phyloP scores from a whole-genome alignment of 805 yeast genomes.

The Naumovozyma dairenensis region DNA sequence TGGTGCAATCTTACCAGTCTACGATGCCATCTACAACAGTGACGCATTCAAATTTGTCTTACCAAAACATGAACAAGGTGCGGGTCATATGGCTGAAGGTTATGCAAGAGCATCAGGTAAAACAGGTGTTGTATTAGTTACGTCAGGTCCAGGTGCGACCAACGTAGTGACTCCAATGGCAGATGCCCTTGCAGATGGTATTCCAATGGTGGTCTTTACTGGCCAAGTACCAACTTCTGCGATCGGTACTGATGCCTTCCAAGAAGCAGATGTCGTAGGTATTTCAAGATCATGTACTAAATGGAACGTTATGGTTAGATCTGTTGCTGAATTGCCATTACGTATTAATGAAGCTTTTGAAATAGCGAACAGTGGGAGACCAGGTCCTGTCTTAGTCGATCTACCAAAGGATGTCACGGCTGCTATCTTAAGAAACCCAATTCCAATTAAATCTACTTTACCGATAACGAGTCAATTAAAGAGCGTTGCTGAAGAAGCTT shows the following conservation, averaged over 20 bases:
- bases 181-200: slow-evolving; percentile 95
- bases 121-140: slow-evolving; percentile 95
- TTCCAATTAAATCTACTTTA: slow-evolving; percentile 69
- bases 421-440: slow-evolving; percentile 72
- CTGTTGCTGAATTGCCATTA: slow-evolving; percentile 86
- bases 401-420: slow-evolving; percentile 98
- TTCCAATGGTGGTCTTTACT: slow-evolving; percentile 90
- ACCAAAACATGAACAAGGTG: slow-evolving; percentile 98
- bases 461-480: slow-evolving; percentile 72
- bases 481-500: slow-evolving; percentile 57
- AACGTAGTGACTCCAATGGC: slow-evolving; percentile 98
- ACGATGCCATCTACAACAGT: slow-evolving; percentile 92
- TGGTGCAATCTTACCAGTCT: slow-evolving; percentile 96
- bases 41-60: slow-evolving; percentile 79
- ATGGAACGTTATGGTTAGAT: slow-evolving; percentile 98
- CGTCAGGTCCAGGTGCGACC: slow-evolving; percentile 98
- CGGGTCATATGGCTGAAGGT: slow-evolving; percentile 99
- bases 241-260: slow-evolving; percentile 98
- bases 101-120: slow-evolving; percentile 92
- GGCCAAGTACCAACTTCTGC: slow-evolving; percentile 96
- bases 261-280: slow-evolving; percentile 97
- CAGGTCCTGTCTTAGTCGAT: slow-evolving; percentile 97
- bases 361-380: slow-evolving; percentile 91
- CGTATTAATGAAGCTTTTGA: slow-evolving; percentile 97
- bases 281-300: slow-evolving; percentile 95